Evolutionary conservation across 2,329 filamentous ascomycete genomes (phyloP), one percentile per base, ranked within the genome.

Genomic region (Cladobotryum mycophilum): DNA sequence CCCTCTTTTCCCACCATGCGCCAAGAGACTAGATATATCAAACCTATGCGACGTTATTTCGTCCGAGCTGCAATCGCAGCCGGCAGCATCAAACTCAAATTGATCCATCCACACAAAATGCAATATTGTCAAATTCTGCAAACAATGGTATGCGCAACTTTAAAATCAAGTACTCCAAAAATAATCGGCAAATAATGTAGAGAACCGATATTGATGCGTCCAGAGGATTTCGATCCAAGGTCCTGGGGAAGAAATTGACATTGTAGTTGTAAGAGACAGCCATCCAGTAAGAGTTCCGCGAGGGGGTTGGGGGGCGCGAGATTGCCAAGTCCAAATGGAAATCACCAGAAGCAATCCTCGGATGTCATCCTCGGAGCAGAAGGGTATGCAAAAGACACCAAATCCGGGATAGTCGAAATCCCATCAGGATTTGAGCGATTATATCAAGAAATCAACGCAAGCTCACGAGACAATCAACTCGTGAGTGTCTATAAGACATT

Each of bases 31-130:
- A 46, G 49, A 45, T 55, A 51, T 52, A 30, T 30, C 41, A 64
- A 63, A 59, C 63, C 60, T 61, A 62, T 66, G 61, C 61, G 62
- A 58, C 63, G 62, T 66, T 50, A 59, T 49, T 55, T 67, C 65
- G 64, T 67, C 64, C 60, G 51, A 54, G 55, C 59, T 59, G 52
- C 60, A 57, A 56, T 53, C 47, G 49, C 47, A 58, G 60, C 64
- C 58, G 62, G 58, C 52, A 55, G 45, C 41, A 44, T 25, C 20
- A 49, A 48, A 33, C 46, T 44, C 45, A 30, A 45, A 37, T 49
- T 50, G 61, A 58, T 48, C 59, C 53, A 61, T 60, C 56, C 60
- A 56, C 47, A 58, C 25, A 54, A 55, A 60, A 51, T 22, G 8
- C 51, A 46, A 48, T 41, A 43, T 48, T 52, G 41, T 43, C 49